A percentile compares a stretch with the other conserved stretches of the same genome.
Evolutionary conservation across 192 early-diverging fungal species (phyloP).

Genomic region (Coemansia sp.): DNA sequence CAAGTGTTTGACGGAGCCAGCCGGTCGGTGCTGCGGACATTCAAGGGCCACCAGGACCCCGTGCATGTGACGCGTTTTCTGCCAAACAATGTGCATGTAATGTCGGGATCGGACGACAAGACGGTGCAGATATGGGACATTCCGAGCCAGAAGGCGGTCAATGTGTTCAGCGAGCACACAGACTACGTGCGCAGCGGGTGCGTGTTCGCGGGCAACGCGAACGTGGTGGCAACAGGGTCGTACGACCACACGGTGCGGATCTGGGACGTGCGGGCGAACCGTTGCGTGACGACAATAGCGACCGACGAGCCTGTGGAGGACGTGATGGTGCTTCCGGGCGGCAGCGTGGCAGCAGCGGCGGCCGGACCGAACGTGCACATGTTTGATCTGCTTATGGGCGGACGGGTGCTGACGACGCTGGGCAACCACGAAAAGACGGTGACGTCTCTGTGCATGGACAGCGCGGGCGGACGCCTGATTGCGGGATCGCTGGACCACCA

Average conservation of each 20-base stretch:
- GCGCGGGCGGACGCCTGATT: conserved; percentile 67
- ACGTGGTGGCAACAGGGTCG: conserved; percentile 80
- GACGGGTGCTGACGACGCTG: conserved; percentile 69
- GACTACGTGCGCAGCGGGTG: conserved; percentile 87
- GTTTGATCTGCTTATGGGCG: conserved; percentile 84
- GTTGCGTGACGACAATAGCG: conserved; percentile 70
- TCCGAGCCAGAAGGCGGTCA: conserved; percentile 67
- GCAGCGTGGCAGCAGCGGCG: conserved; percentile 64
- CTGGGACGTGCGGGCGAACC: conserved; percentile 83
- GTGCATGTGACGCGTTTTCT: conserved; percentile 82
- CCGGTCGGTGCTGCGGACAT: conserved; percentile 66
- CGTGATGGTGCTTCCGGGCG: conserved; percentile 80
- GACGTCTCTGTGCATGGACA: conserved; percentile 85
- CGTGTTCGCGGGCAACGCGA: conserved; percentile 71
- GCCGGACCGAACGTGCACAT: conserved; percentile 79
- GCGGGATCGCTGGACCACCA: conserved; percentile 94
- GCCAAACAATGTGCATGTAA: conserved; percentile 71
- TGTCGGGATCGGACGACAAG: conserved; percentile 89
- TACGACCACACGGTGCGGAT: conserved; percentile 94
- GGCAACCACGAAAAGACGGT: conserved; percentile 96
- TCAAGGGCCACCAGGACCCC: conserved; percentile 63
- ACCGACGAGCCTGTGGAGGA: conserved; percentile 88
- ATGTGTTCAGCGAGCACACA: conserved; percentile 74
- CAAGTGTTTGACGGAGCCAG: conserved; percentile 73
- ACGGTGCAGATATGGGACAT: conserved; percentile 96